Evolutionary conservation across 2,329 filamentous ascomycete genomes (phyloP).

Genomic region (Pseudocercospora fuligena): DNA sequence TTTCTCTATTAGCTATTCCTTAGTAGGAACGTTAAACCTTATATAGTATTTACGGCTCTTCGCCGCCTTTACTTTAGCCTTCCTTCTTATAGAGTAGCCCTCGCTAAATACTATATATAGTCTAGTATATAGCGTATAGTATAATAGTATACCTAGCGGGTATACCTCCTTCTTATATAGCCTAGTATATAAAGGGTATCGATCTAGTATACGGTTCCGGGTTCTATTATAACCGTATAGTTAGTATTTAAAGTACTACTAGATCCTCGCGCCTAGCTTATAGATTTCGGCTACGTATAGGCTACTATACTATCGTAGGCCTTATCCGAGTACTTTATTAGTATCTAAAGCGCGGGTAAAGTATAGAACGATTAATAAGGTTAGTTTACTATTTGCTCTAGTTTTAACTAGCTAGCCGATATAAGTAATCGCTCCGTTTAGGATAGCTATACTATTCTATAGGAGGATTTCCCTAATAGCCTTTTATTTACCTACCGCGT

Average conservation of each 20-base stretch:
- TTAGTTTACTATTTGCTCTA: neutral
- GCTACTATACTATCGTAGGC: neutral
- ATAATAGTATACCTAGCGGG: neutral
- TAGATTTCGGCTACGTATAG: neutral
- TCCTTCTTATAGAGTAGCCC: no score
- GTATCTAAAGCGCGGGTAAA: neutral
- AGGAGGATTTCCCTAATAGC: no score
- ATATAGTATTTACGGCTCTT: no score
- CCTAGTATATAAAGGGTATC: neutral
- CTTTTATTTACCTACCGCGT: no score
- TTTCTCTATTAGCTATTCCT: no score
- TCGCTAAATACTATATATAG: no score
- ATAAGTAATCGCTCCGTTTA: no score
- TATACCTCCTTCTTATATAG: neutral
- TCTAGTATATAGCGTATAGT: neutral
- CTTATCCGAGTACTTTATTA: neutral
- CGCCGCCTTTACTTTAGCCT: no score
- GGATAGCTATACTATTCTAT: no score
- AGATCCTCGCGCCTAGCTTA: neutral
- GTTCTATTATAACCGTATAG: neutral
- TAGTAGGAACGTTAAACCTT: no score
- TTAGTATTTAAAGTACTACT: neutral
- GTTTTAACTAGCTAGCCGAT: no score
- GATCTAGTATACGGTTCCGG: neutral
- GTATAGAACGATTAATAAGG: neutral